Evolutionary conservation across 495 filamentous ascomycete genomes (phyloP), one percentile per base, ranked within the genome.

Genomic region (Podospora anserina): DNA sequence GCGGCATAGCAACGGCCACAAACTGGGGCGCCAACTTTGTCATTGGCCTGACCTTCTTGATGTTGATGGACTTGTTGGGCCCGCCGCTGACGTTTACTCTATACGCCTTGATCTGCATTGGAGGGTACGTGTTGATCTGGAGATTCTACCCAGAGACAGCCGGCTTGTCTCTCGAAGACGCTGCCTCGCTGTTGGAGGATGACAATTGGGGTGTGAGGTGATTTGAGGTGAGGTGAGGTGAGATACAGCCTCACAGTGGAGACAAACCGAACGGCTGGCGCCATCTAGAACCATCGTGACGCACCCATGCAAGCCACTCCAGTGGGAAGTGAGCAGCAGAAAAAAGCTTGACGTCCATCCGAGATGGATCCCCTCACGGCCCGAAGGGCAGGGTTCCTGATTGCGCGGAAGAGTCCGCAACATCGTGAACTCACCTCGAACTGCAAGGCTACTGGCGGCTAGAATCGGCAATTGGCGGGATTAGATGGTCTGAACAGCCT

Each of bases 21-120:
- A 97, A 97, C 70, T 97, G 94, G 94, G 85, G 85, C 18, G 88
- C 89, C 4, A 97, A 97, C 78, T 92, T 94, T 70, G 75, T 96
- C n/a, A 86, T 97, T 13, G 93, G 93, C 0, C 81, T 94, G 59
- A 93, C 91, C 0, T 97, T 97, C 70, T 76, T 97, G 69, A 90
- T 91, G 0, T 86, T 96, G 85, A 93, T 97, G 89, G 87, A 94
- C 70, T 81, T 79, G 65, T 74, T 96, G 63, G 88, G 88, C 3
- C 91, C 92, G 7, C 81, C 82, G n/a, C 90, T 89, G 82, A 92
- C 92, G 0, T 97, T 97, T 77, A 84, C 86, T 15, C 76, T 90
- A 1, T 97, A 97, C 78, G 87, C 91, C 0, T 66, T 79, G 0
- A 81, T 97, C 26, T 95, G 92, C 77, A 78, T 81, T 3, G 75